Evolutionary conservation across 768 basidiomycete species (phyloP).

Genomic region (Termitomyces sp.): DNA sequence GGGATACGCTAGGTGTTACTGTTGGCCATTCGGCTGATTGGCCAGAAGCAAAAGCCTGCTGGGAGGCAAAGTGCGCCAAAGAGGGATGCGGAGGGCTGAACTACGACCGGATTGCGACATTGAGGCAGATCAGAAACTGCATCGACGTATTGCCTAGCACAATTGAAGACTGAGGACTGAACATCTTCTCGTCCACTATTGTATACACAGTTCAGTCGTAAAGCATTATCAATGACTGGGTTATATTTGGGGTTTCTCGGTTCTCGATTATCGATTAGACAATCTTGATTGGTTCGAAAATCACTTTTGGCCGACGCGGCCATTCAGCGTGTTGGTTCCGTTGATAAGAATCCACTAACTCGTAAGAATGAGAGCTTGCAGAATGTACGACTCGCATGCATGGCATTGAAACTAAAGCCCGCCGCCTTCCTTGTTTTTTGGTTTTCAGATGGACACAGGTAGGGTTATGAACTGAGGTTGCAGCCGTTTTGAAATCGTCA

Average conservation of each 20-base stretch:
- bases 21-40: slow-evolving; percentile 46
- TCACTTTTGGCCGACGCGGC: background rate
- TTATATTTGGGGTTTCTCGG: background rate
- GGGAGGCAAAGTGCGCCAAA: slow-evolving; percentile 53
- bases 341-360: background rate
- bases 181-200: background rate
- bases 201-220: background rate
- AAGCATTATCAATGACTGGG: background rate
- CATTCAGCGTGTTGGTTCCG: background rate
- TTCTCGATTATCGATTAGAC: background rate
- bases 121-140: slow-evolving; percentile 53
- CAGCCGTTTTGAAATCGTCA: too few relatives aligned
- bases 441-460: too few relatives aligned
- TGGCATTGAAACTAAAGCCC: too few relatives aligned
- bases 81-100: slow-evolving; percentile 44
- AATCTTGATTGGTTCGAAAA: background rate
- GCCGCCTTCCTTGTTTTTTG: too few relatives aligned
- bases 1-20: slow-evolving; percentile 38
- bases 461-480: too few relatives aligned
- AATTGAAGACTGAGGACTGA: slow-evolving; percentile 21
- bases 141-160: slow-evolving; percentile 44
- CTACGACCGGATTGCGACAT: slow-evolving; percentile 54
- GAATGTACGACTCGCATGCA: background rate
- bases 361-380: background rate
- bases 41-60: slow-evolving; percentile 55